Conservation (phyloP, 1,139 yeast genomes). For the Sugiyamaella japonica region DNA sequence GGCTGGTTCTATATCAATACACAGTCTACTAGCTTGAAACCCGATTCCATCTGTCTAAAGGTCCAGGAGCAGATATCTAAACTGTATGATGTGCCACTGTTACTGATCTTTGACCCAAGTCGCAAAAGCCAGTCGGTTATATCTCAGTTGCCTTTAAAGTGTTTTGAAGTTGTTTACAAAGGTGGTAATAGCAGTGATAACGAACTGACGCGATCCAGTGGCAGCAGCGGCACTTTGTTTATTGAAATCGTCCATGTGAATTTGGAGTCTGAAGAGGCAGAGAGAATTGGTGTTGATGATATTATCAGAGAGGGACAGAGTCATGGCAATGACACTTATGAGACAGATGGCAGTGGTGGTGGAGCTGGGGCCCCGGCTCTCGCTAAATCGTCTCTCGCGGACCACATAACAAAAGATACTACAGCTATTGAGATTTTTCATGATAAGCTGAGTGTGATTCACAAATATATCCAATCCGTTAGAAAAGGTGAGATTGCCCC, state of each 20-base stretch:
- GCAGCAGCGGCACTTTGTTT: constrained; percentile 3
- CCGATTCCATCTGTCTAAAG: constrained; percentile 18
- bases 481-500: constrained; percentile 24
- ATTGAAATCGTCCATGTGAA: constrained; percentile 22
- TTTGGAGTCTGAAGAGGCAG: constrained; percentile 41
- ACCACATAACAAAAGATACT: constrained; percentile 35
- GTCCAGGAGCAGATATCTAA: constrained; percentile 20
- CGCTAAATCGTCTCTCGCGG: constrained; percentile 20
- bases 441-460: constrained; percentile 32
- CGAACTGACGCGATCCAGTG: neutral
- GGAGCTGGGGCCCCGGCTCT: neutral
- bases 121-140: constrained; percentile 18
- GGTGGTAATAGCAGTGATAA: constrained; percentile 29
- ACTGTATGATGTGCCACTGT: constrained; percentile 28
- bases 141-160: constrained; percentile 36
- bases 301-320: constrained; percentile 31
- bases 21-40: neutral
- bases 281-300: constrained; percentile 41
- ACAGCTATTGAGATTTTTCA: constrained; percentile 38
- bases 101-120: constrained; percentile 28
- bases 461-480: constrained; percentile 31
- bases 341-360: neutral
- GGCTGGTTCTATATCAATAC: constrained; percentile 38
- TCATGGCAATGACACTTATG: constrained; percentile 14
- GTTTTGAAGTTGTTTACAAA: constrained; percentile 34